phyloP scores from a whole-genome alignment of 1,284 basidiomycete species.

The Leucoagaricus sp. region DNA sequence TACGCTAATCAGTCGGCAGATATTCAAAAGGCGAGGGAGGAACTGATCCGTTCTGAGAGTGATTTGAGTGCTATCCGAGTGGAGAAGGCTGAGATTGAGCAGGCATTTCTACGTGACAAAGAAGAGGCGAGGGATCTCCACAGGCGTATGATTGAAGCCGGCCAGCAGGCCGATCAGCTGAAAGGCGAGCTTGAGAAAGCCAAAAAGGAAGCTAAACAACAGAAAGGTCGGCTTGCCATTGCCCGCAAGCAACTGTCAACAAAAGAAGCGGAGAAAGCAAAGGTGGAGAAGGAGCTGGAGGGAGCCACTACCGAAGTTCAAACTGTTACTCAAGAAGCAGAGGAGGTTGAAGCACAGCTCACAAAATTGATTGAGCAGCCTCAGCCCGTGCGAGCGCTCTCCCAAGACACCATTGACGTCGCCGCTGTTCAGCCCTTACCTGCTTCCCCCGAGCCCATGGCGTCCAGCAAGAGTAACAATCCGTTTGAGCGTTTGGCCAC shows the following conservation, averaged over 20 bases:
- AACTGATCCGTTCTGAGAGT: conserved; percentile 90
- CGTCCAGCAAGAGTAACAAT: conserved; percentile 77
- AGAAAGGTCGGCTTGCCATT: conserved; percentile 94
- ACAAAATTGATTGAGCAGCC: conserved; percentile 30
- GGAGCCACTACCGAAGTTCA: conserved; percentile 61
- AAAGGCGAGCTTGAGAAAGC: conserved; percentile 85
- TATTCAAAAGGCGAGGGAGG: conserved; percentile 76
- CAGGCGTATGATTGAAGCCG: conserved; percentile 80
- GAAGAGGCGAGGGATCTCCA: conserved; percentile 92
- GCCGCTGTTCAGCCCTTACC: conserved; percentile 74
- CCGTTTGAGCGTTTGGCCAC: conserved; percentile 84
- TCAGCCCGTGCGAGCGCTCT: conserved; percentile 19
- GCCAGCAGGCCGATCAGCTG: conserved; percentile 70
- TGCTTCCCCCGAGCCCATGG: conserved; percentile 58
- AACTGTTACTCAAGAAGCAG: conserved; percentile 55
- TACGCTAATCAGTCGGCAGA: conserved; percentile 72
- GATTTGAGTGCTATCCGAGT: conserved; percentile 88
- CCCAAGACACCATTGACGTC: conserved; percentile 54
- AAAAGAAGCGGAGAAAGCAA: conserved; percentile 79
- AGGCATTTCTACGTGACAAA: conserved; percentile 86
- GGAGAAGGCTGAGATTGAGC: conserved; percentile 93
- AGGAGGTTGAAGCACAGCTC: conserved; percentile 54
- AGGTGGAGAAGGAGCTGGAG: conserved; percentile 71
- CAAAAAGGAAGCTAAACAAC: conserved; percentile 94
- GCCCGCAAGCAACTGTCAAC: conserved; percentile 91